A percentile compares a stretch with the other conserved stretches of the same genome.
These are phyloP conservation scores for Phytophthora multivora DNA, from an alignment of 352 stramenopile genomes.

Conservation along the genomic window DNA sequence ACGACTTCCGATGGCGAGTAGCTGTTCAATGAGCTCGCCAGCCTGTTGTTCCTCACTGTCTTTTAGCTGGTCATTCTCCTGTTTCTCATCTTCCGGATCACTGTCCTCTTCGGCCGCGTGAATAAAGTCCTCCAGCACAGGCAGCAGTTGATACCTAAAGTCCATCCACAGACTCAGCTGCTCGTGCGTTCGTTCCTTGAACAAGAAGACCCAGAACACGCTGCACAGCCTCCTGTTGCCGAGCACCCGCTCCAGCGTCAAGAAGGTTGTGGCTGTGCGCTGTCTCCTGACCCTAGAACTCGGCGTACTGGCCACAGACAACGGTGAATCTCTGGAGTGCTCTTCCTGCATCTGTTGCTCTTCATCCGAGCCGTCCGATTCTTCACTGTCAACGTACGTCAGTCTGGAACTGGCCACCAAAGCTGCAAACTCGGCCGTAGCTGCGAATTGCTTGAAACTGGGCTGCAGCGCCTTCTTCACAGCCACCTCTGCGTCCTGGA, in stretches of 20 bases:
- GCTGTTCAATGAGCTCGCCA: conserved; percentile 74
- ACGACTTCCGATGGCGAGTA: conserved; percentile 55
- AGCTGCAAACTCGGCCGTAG: conserved; percentile 59
- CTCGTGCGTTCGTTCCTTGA: conserved; percentile 84
- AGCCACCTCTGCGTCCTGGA: conserved; percentile 74
- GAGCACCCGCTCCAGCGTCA: conserved; percentile 78
- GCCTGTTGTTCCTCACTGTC: conserved; percentile 33
- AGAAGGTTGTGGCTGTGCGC: conserved; percentile 46
- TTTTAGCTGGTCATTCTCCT: conserved; percentile 31
- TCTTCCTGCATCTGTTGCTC: conserved; percentile 24
- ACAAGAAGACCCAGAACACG: conserved; percentile 88
- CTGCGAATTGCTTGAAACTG: conserved; percentile 68
- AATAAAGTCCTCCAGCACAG: conserved; percentile 66
- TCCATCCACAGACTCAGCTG: conserved; percentile 89
- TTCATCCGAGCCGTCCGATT: conserved; percentile 23
- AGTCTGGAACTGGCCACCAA: conserved; percentile 62
- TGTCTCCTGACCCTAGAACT: conserved; percentile 20
- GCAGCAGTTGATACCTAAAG: conserved; percentile 69
- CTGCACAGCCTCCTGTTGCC: conserved; percentile 80
- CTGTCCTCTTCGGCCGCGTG: conserved; percentile 42
- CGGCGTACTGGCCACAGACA: conserved; percentile 28
- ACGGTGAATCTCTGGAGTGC: conserved; percentile 6
- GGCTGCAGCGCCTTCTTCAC: conserved; percentile 74
- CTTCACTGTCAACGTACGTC: conserved; percentile 39
- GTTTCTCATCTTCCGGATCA: conserved; percentile 31